Evolutionary conservation across 495 filamentous ascomycete species (phyloP), one percentile per base, ranked within the genome.

Genomic region (Cryomyces minteri): DNA sequence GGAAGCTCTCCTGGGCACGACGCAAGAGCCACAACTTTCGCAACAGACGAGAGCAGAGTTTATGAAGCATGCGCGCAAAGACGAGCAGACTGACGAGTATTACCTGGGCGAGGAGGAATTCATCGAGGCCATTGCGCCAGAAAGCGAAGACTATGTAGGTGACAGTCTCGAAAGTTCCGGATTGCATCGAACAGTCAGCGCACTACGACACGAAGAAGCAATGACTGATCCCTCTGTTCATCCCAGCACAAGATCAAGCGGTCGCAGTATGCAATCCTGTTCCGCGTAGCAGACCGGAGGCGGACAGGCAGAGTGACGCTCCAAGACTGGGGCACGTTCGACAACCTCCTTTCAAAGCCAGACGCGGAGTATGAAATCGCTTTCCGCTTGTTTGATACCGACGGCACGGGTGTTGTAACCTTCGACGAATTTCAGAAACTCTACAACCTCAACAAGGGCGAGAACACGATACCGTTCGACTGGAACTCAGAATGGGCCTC

Each of bases 331-430:
- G 77, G 70, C 10, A 80, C 79, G 40, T 98, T 95, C 59, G 81
- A 94, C 62, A 88, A 94, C 66, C 75, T 98, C 45, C 76, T 98
- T 33, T 72, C 73, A 43, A 95, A 94, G 59, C 86, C 90, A 49
- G 90, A 96, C 51, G 92, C 90, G 55, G 92, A 98, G 61, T 98
- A 98, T 60, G 88, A 98, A 64, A 95, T 98, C 51, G 88, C 88
- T 4, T 98, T 95, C 66, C 82, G 92, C 46, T 72, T 96, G 30
- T 98, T 98, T 63, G 90, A 96, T 53, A 62, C 80, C 49, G 74
- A 90, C 29, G 76, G 82, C 33, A 80, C 73, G 18, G 90, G 90
- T 4, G 71, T 67, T 18, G 83, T 98, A 54, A 86, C 84, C 54
- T 94, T 85, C 53, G 83, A 92, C 1, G 74, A 84, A 54, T 86